These are phyloP conservation scores for Colletotrichum sp. DNA, from an alignment of 2,329 filamentous ascomycete genomes.

Conservation along the genomic window DNA sequence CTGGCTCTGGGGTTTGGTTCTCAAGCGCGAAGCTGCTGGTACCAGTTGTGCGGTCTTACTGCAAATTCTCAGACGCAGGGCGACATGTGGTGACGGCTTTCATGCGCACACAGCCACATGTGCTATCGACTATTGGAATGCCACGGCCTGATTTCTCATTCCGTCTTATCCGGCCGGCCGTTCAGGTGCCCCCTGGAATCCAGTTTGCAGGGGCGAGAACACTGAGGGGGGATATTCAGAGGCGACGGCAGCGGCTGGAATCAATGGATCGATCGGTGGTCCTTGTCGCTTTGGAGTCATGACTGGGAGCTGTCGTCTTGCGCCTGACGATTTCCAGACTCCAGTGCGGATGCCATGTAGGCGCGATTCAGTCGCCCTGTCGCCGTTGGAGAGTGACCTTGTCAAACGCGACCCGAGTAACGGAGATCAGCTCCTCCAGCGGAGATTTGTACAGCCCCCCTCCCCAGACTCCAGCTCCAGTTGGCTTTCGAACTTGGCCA, in stretches of 20 bases:
- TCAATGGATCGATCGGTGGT: background rate
- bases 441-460: background rate
- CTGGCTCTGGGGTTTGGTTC: background rate
- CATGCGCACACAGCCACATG: background rate
- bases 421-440: background rate
- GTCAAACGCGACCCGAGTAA: background rate
- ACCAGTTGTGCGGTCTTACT: background rate
- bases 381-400: background rate
- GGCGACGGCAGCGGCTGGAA: background rate
- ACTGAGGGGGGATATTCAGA: background rate
- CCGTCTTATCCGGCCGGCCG: background rate
- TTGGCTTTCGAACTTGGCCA: background rate
- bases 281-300: background rate
- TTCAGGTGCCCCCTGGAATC: background rate
- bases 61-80: background rate
- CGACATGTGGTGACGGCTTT: background rate
- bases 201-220: background rate
- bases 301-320: background rate
- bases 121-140: background rate
- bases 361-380: background rate
- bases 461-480: background rate
- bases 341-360: background rate
- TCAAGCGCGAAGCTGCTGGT: background rate
- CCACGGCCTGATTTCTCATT: background rate
- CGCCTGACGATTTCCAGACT: background rate